A percentile compares a stretch with the other conserved stretches of the same genome.
These are phyloP conservation scores for Calocybe gangraenosa DNA, from an alignment of 768 basidiomycete genomes.

Conservation along the genomic window DNA sequence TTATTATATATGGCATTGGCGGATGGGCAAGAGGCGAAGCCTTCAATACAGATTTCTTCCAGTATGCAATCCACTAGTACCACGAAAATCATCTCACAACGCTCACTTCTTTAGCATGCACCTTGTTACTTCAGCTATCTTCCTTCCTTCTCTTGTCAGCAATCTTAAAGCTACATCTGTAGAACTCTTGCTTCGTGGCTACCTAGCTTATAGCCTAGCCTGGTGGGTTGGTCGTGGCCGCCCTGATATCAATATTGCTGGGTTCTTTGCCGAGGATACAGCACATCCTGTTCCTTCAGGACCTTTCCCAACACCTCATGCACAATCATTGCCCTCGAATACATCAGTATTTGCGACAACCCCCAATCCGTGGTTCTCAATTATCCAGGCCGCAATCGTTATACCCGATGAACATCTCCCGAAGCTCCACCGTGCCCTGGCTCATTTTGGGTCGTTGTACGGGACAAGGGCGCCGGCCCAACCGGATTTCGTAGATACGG, in stretches of 20 bases:
- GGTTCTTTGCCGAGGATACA: conserved; percentile 23
- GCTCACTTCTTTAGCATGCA: conserved; percentile 56
- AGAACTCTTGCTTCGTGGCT: conserved; percentile 49
- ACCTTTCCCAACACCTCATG: conserved; percentile 19
- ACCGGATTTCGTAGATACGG: conserved; percentile 25
- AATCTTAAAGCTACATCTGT: conserved; percentile 38
- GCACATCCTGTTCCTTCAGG: conserved; percentile 11
- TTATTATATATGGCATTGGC: conserved; percentile 52
- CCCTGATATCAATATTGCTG: conserved; percentile 24
- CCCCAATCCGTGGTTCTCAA: conserved; percentile 34
- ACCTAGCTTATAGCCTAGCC: conserved; percentile 48
- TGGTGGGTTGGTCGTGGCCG: conserved; percentile 30
- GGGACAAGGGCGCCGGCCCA: neutral
- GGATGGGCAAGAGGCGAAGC: conserved; percentile 38
- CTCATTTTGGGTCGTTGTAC: conserved; percentile 31
- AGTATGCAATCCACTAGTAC: conserved; percentile 4
- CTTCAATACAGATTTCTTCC: conserved; percentile 52
- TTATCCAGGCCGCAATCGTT: conserved; percentile 32
- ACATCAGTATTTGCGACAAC: conserved; percentile 14
- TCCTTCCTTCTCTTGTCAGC: conserved; percentile 48
- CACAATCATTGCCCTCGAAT: conserved; percentile 14
- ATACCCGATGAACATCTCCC: conserved; percentile 36
- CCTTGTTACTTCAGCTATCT: conserved; percentile 60
- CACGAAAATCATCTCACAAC: no score
- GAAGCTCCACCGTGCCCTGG: conserved; percentile 50